Percentiles rank a stretch among this genome's conserved stretches.
Evolutionary conservation across 2,329 filamentous ascomycete species (phyloP).

Genomic region (Sclerotinia borealis): DNA sequence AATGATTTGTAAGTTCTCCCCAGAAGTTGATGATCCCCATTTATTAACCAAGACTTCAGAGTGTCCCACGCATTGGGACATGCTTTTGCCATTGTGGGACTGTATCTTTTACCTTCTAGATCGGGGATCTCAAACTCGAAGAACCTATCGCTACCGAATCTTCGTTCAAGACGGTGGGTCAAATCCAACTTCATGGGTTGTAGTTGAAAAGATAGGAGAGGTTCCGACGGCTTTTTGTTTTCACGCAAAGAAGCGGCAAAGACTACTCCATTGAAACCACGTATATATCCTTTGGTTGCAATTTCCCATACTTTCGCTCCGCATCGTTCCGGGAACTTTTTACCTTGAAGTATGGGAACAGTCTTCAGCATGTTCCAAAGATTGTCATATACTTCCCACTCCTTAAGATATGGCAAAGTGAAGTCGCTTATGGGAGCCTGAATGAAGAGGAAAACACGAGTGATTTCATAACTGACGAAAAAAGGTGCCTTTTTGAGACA

Average conservation of each 20-base stretch:
- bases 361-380: conserved; percentile 39
- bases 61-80: conserved; percentile 31
- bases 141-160: conserved; percentile 54
- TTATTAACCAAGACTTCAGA: conserved; percentile 38
- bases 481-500: conserved; percentile 18
- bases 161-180: conserved; percentile 46
- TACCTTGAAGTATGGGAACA: conserved; percentile 39
- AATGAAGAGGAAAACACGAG: conserved; percentile 27
- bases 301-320: conserved; percentile 40
- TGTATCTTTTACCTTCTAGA: conserved; percentile 27
- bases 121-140: conserved; percentile 49
- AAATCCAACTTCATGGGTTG: conserved; percentile 44
- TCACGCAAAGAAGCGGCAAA: conserved; percentile 40
- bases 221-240: conserved; percentile 32
- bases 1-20: conserved; percentile 30
- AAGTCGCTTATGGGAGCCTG: conserved; percentile 22
- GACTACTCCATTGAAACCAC: conserved; percentile 38
- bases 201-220: conserved; percentile 43
- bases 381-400: conserved; percentile 39
- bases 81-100: conserved; percentile 29
- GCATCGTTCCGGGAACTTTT: conserved; percentile 44
- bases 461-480: conserved; percentile 29
- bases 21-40: conserved; percentile 24
- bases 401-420: conserved; percentile 6
- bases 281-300: conserved; percentile 16